Percentiles rank a stretch among this genome's conserved stretches.
Conservation (phyloP, 1,139 yeast species). For the Blastobotrys aristatus region DNA sequence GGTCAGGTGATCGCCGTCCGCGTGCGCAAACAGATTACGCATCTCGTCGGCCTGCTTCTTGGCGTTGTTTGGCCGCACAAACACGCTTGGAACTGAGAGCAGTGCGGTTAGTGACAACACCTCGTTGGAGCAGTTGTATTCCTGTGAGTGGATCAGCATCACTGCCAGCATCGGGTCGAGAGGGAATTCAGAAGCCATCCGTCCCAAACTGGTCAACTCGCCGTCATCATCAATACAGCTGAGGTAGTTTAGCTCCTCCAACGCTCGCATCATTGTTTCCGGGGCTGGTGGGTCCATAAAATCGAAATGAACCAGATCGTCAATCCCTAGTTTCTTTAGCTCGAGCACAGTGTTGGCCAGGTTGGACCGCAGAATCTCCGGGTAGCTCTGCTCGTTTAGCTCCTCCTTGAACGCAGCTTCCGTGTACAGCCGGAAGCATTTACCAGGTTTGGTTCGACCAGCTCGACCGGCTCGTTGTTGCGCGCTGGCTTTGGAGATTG, state of each 20-base stretch:
- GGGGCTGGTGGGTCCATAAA: slow-evolving; percentile 99
- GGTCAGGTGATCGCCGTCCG: slow-evolving; percentile 90
- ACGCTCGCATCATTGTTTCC: slow-evolving; percentile 98
- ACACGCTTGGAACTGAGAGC: slow-evolving; percentile 89
- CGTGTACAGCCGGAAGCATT: slow-evolving; percentile 91
- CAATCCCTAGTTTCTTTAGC: slow-evolving; percentile 87
- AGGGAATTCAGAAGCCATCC: slow-evolving; percentile 89
- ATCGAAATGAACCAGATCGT: slow-evolving; percentile 94
- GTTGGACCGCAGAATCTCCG: slow-evolving; percentile 89
- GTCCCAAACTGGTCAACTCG: slow-evolving; percentile 79
- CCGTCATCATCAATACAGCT: slow-evolving; percentile 92
- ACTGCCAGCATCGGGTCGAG: slow-evolving; percentile 94
- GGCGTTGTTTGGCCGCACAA: slow-evolving; percentile 86
- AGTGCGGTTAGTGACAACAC: slow-evolving; percentile 83
- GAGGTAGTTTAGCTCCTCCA: slow-evolving; percentile 88
- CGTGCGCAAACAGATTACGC: slow-evolving; percentile 82
- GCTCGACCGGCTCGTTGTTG: slow-evolving; percentile 99
- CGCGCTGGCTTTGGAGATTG: slow-evolving; percentile 94
- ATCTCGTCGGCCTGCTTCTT: slow-evolving; percentile 90
- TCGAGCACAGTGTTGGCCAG: slow-evolving; percentile 89
- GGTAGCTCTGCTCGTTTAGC: slow-evolving; percentile 89
- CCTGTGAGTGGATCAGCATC: slow-evolving; percentile 82
- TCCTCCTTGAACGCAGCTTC: slow-evolving; percentile 96
- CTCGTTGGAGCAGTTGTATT: slow-evolving; percentile 82
- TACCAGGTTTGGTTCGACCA: slow-evolving; percentile 98